Conservation (phyloP, 805 yeast genomes). For the Pichia thaimueangensis region DNA sequence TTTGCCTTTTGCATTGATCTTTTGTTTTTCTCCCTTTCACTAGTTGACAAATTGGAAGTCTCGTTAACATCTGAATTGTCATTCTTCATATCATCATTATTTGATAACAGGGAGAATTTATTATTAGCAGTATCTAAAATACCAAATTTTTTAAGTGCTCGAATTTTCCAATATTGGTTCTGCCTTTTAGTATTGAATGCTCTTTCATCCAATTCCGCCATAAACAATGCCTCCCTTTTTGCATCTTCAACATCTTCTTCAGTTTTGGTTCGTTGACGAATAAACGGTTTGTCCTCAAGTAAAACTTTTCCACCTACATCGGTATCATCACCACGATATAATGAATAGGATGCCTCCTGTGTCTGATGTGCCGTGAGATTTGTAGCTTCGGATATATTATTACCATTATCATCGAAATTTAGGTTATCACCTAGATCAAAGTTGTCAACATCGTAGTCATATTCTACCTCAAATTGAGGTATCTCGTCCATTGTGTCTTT, state of each 20-base stretch:
- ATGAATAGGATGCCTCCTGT: not conserved
- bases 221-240: not conserved
- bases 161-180: conserved; percentile 10
- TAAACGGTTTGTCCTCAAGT: too few relatives aligned
- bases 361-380: not conserved
- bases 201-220: conserved; percentile 6
- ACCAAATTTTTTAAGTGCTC: too few relatives aligned
- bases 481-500: not conserved
- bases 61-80: not conserved
- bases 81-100: not conserved
- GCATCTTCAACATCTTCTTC: conserved; percentile 1
- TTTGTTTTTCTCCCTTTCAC: not conserved
- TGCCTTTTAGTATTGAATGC: not conserved
- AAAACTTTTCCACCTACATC: too few relatives aligned
- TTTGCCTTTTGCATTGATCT: not conserved
- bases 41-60: not conserved
- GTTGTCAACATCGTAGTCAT: conserved; percentile 11
- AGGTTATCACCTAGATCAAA: conserved; percentile 4
- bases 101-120: not conserved
- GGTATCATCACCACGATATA: conserved; percentile 16
- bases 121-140: conserved; percentile 1
- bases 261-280: not conserved
- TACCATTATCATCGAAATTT: not conserved
- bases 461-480: conserved; percentile 6
- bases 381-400: conserved; percentile 3